Base-by-base conservation (phyloP, 176 grass and related monocot genomes). In the Eragrostis nindensis region DNA sequence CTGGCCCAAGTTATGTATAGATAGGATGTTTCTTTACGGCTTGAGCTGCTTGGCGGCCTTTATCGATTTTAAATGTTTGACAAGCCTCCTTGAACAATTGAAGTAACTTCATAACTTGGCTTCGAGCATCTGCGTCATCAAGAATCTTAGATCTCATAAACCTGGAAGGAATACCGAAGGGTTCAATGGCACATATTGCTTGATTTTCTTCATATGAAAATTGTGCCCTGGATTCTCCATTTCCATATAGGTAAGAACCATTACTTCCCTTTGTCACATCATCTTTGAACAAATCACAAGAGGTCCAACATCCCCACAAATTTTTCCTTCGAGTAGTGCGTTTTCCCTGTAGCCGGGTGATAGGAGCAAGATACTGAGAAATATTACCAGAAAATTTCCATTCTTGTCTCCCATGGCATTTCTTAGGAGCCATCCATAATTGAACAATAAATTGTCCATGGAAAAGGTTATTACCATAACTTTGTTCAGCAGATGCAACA, bases 61-160 rank as follows among this genome's bases (percentile, higher is more conserved):
- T 71, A 68, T 8, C 86, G 82, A 46, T 73, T 89, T 61, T 36
- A 36, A n/a, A n/a, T n/a, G n/a, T n/a, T 36, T 36, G 32, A 36
- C n/a, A n/a, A n/a, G n/a, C 22, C 7, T 24, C 26, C 2, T 94
- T 86, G 79, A 94, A 94, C 38, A 74, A 73, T 32, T 49, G 45
- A 29, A 94, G 83, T 50, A 88, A 67, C 65, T 76, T 85, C 73
- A 85, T 15, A 89, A 89, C 78, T 79, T 79, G 89, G 68, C 73
- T 81, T 43, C 80, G 89, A 38, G 60, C 83, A 75, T 83, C 80
- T 17, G 59, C 10, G 36, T 84, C 71, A 21, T 80, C 2, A 36
- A 36, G 62, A 40, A 44, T 75, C 19, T 71, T 36, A 78, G 41
- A 16, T 60, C 41, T 12, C 84, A 7, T 54, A 75, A 65, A 68